A percentile compares a stretch with the other conserved stretches of the same genome.
Conservation (phyloP, 2,329 filamentous ascomycete species). For the Orbilia quercus region DNA sequence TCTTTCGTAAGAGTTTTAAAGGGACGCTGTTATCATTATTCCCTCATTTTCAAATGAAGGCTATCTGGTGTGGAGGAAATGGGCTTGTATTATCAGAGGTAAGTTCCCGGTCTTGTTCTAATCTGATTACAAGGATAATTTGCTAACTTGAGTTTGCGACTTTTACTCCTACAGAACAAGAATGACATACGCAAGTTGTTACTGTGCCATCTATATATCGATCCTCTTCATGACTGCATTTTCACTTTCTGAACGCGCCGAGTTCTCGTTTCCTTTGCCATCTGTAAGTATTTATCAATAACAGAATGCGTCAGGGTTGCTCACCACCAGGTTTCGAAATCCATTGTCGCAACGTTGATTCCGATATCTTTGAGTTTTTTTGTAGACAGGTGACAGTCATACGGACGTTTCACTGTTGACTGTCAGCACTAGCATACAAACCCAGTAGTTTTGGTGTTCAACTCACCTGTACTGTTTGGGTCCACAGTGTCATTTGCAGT, state of each 20-base stretch:
- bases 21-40: conserved; percentile 21
- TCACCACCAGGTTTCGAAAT: conserved; percentile 86
- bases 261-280: conserved; percentile 61
- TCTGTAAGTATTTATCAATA: conserved; percentile 69
- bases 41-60: conserved; percentile 38
- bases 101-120: conserved; percentile 1
- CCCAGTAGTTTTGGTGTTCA: neutral
- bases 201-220: conserved; percentile 15
- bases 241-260: conserved; percentile 51
- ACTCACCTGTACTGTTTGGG: conserved; percentile 69
- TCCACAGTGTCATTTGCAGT: conserved; percentile 78
- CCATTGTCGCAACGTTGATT: conserved; percentile 77
- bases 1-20: conserved; percentile 56
- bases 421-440: conserved; percentile 29
- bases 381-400: conserved; percentile 88
- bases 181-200: conserved; percentile 53
- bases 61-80: conserved; percentile 58
- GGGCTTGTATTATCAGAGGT: conserved; percentile 58
- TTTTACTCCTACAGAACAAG: conserved; percentile 47
- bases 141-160: conserved; percentile 18
- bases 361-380: conserved; percentile 76
- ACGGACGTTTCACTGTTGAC: conserved; percentile 76
- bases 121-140: neutral
- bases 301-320: conserved; percentile 64
- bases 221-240: neutral